Evolutionary conservation across 2,329 filamentous ascomycete genomes (phyloP).

Genomic region (Aspergillus sp.): DNA sequence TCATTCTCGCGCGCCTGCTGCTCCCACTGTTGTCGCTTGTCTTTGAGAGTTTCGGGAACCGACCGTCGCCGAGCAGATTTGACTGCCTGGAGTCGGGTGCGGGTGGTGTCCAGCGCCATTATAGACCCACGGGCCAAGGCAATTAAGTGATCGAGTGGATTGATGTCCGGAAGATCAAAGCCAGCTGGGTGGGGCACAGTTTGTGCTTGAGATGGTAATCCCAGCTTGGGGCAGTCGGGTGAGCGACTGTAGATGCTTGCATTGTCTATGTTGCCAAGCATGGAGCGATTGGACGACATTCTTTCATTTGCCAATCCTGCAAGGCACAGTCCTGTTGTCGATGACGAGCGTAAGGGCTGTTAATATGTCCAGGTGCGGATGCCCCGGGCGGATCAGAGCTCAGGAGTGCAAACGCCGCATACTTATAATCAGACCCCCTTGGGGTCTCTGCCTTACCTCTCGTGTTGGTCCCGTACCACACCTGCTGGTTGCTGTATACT

Average conservation of each 20-base stretch:
- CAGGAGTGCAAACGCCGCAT: not conserved
- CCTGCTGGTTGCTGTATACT: too few relatives aligned
- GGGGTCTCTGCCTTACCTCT: too few relatives aligned
- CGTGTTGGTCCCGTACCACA: too few relatives aligned
- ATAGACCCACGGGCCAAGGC: constrained; percentile 17
- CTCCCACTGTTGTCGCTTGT: too few relatives aligned
- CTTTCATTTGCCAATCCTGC: not conserved
- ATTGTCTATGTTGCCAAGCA: not conserved
- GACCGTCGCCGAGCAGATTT: too few relatives aligned
- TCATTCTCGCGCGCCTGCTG: too few relatives aligned
- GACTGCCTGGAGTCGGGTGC: not conserved
- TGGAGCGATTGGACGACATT: not conserved
- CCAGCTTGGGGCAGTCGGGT: not conserved
- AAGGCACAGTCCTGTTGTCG: not conserved
- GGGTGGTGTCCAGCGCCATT: constrained; percentile 21
- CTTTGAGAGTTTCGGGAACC: too few relatives aligned
- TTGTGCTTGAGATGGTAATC: not conserved
- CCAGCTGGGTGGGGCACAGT: not conserved
- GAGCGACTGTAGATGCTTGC: not conserved
- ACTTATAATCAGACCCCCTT: not conserved
- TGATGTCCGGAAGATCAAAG: constrained; percentile 19
- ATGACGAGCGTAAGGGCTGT: not conserved
- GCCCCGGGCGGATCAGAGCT: not conserved
- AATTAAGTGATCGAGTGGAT: constrained; percentile 20
- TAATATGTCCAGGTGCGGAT: not conserved